Evolutionary conservation across 83 land plant genomes (phyloP).

Genomic region (Picea abies): DNA sequence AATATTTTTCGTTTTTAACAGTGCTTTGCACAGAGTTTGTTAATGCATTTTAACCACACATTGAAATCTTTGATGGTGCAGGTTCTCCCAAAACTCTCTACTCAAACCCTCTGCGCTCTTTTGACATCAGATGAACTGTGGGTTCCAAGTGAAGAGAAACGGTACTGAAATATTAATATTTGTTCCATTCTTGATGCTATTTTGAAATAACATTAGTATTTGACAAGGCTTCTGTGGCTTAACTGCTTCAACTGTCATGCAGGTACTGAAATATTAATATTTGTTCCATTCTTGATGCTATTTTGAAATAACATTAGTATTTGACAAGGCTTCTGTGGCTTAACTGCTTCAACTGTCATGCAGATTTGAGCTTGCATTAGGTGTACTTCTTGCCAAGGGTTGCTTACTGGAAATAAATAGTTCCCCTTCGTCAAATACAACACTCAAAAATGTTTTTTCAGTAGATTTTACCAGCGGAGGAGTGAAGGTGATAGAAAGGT

Average conservation of each 20-base stretch:
- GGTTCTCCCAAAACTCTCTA: constrained; percentile 95
- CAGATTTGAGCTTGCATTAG: constrained; percentile 95
- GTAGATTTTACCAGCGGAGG: constrained; percentile 25
- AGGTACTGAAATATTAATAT: constrained; percentile 51
- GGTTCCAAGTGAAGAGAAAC: constrained; percentile 95
- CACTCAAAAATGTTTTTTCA: constrained; percentile 26
- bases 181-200: constrained; percentile 1
- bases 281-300: constrained; percentile 5
- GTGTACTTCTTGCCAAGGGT: constrained; percentile 72
- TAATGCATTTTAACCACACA: neutral
- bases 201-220: neutral
- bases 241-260: constrained; percentile 6
- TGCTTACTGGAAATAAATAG: constrained; percentile 51
- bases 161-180: constrained; percentile 43
- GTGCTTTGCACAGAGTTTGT: neutral
- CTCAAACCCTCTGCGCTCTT: constrained; percentile 84
- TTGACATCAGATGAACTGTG: constrained; percentile 94
- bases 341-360: constrained; percentile 8
- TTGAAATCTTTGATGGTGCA: constrained; percentile 23
- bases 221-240: constrained; percentile 10
- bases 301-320: neutral
- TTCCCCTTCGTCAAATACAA: constrained; percentile 22
- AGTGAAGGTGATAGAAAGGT: constrained; percentile 20
- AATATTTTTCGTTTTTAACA: too few relatives aligned
- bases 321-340: constrained; percentile 1